These are phyloP conservation scores for Boechera stricta DNA, from an alignment of 345 rosid genomes.

Conservation along the genomic window DNA sequence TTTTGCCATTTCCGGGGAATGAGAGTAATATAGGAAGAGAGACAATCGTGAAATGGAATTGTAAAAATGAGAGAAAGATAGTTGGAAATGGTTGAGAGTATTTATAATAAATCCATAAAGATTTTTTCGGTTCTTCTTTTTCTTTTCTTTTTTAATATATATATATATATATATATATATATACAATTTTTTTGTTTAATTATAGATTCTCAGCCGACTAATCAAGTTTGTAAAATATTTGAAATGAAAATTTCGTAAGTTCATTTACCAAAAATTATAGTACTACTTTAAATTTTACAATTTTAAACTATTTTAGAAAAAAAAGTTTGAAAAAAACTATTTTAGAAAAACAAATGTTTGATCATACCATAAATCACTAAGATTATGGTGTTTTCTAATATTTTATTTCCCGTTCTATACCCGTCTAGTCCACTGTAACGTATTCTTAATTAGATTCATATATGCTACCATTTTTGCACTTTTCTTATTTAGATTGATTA, in stretches of 20 bases:
- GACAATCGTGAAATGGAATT: not conserved
- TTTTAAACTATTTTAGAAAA: not conserved
- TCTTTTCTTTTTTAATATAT: not conserved
- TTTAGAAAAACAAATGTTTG: not conserved
- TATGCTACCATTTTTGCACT: not conserved
- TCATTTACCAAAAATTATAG: not conserved
- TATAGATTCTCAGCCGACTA: not conserved
- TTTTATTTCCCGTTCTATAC: too few species aligned
- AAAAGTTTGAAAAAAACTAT: too few species aligned
- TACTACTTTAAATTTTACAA: not conserved
- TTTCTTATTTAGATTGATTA: not conserved
- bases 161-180: too few species aligned
- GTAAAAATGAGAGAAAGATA: slow-evolving; percentile 8
- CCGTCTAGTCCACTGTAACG: not conserved
- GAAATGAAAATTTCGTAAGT: not conserved
- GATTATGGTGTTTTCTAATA: not conserved
- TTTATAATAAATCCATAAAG: slow-evolving; percentile 28
- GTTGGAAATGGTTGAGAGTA: slow-evolving; percentile 36
- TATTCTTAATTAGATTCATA: not conserved
- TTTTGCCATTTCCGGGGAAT: slow-evolving; percentile 41
- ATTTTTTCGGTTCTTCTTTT: not conserved
- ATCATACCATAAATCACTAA: not conserved
- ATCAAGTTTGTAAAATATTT: not conserved
- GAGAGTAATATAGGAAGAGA: not conserved
- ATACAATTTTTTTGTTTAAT: not conserved